Percentiles rank a stretch among this genome's conserved stretches.
phyloP scores from a whole-genome alignment of 139 green algal species.

The Chlamydomonas schloesseri region DNA sequence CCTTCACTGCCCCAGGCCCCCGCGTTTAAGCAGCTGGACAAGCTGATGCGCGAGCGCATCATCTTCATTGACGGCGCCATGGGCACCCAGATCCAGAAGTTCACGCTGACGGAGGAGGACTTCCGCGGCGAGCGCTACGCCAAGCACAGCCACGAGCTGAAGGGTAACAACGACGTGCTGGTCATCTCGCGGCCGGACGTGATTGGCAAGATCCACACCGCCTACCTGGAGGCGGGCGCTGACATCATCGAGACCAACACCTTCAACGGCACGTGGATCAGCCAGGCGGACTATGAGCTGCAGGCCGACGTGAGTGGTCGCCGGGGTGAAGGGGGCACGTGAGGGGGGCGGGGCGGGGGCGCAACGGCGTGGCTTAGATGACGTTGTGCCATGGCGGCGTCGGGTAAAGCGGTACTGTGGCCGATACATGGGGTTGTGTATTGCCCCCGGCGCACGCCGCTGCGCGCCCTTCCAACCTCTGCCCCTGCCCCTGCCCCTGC shows the following conservation, averaged over 20 bases:
- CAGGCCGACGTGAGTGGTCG: slow-evolving; percentile 67
- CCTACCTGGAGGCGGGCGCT: slow-evolving; percentile 91
- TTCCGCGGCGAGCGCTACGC: slow-evolving; percentile 84
- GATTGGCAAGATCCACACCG: slow-evolving; percentile 93
- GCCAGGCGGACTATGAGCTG: slow-evolving; percentile 95
- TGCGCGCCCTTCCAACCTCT: too few species aligned
- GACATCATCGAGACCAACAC: slow-evolving; percentile 99
- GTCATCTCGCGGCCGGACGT: slow-evolving; percentile 96
- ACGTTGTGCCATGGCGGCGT: too few species aligned
- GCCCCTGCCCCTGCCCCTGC: too few species aligned
- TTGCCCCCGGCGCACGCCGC: too few species aligned
- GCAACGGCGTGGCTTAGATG: too few species aligned
- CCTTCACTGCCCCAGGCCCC: too few species aligned
- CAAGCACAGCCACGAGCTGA: slow-evolving; percentile 91
- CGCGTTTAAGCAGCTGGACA: slow-evolving; percentile 66
- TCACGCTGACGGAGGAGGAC: slow-evolving; percentile 93
- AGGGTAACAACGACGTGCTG: slow-evolving; percentile 99
- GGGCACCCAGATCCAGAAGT: slow-evolving; percentile 92
- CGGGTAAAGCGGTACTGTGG: too few species aligned
- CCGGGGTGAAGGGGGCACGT: too few species aligned
- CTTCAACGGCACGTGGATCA: slow-evolving; percentile 96
- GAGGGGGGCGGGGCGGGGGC: slow-evolving; percentile 74
- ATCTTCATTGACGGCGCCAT: slow-evolving; percentile 97
- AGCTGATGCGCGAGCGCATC: slow-evolving; percentile 91
- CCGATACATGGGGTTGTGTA: too few species aligned